A percentile compares a stretch with the other conserved stretches of the same genome.
phyloP scores from a whole-genome alignment of 2,329 filamentous ascomycete species.

The Lecanosticta acicola region DNA sequence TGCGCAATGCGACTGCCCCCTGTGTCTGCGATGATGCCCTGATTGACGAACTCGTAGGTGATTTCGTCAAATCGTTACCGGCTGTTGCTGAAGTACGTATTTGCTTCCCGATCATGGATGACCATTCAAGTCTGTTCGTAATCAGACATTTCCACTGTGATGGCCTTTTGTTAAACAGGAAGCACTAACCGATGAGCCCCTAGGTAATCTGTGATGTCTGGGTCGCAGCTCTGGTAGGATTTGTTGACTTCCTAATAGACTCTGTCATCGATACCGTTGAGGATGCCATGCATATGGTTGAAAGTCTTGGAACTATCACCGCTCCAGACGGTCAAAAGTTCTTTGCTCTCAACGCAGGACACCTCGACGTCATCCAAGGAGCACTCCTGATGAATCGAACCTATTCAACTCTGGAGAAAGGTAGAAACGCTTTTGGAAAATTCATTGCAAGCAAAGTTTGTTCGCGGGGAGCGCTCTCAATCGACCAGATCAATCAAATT shows the following conservation, averaged over 20 bases:
- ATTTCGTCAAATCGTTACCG: not conserved
- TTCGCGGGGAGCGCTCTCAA: not conserved
- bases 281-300: not conserved
- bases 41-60: not conserved
- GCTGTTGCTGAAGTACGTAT: not conserved
- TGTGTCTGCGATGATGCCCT: not conserved
- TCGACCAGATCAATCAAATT: slow-evolving; percentile 2
- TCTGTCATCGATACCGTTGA: slow-evolving; percentile 4
- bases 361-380: slow-evolving; percentile 2
- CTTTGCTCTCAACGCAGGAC: not conserved
- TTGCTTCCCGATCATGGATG: not conserved
- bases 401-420: not conserved
- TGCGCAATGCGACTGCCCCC: not conserved
- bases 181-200: not conserved
- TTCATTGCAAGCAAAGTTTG: slow-evolving; percentile 1
- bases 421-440: slow-evolving; percentile 2
- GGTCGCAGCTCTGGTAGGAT: not conserved
- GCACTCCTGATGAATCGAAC: slow-evolving; percentile 1
- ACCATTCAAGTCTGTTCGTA: not conserved
- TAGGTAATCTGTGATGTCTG: slow-evolving; percentile 1
- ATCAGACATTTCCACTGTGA: not conserved
- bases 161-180: not conserved
- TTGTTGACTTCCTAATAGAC: slow-evolving; percentile 2
- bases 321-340: not conserved
- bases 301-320: not conserved